Conservation (phyloP, 768 basidiomycete species). For the Suillus subaureus region DNA sequence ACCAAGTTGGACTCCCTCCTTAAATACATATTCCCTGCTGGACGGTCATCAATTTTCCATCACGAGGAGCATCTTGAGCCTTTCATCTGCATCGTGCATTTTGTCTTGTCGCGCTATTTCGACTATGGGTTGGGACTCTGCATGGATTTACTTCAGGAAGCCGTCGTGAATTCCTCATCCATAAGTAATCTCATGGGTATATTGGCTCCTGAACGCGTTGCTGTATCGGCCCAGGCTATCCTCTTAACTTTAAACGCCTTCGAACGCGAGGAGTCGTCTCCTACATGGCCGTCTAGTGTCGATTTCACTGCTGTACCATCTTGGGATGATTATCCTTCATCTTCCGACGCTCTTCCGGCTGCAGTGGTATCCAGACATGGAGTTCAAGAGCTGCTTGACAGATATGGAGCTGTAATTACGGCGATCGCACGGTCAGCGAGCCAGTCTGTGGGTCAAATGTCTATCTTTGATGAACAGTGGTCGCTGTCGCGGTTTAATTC, state of each 20-base stretch:
- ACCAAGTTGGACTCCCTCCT: constrained; percentile 74
- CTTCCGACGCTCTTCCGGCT: constrained; percentile 62
- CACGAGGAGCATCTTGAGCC: constrained; percentile 78
- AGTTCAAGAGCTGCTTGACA: constrained; percentile 73
- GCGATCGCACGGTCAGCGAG: constrained; percentile 61
- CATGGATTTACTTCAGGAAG: constrained; percentile 79
- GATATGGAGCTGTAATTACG: constrained; percentile 57
- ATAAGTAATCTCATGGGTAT: constrained; percentile 39
- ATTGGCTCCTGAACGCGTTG: constrained; percentile 71
- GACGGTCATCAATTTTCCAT: constrained; percentile 59
- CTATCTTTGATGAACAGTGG: constrained; percentile 87
- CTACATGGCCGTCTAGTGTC: constrained; percentile 76
- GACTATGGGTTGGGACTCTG: constrained; percentile 85
- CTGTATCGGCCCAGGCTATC: constrained; percentile 76
- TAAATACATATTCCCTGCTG: constrained; percentile 79
- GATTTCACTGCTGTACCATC: constrained; percentile 62
- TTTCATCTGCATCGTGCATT: constrained; percentile 79
- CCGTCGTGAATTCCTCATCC: constrained; percentile 45
- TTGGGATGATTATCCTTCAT: constrained; percentile 69
- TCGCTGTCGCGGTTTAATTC: constrained; percentile 52
- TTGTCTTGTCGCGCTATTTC: constrained; percentile 78
- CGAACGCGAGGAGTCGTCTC: constrained; percentile 70
- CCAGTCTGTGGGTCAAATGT: constrained; percentile 71
- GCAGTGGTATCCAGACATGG: constrained; percentile 61
- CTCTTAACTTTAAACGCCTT: constrained; percentile 69